Conservation (phyloP, 1,139 yeast genomes). For the Magnusiomyces tetraspermus region DNA sequence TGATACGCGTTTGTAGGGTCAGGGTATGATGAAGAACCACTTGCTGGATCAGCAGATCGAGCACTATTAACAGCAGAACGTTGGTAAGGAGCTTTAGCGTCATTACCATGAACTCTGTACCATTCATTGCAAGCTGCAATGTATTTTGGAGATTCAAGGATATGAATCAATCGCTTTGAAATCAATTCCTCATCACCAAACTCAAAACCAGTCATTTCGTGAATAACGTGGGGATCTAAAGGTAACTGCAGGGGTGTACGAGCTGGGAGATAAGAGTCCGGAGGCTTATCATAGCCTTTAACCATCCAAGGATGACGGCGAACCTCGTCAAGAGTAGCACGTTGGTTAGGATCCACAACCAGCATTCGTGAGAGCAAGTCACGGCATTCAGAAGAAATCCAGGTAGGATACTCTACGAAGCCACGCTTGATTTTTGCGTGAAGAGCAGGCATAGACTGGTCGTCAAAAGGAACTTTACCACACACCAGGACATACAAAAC, state of each 20-base stretch:
- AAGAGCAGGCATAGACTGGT: conserved; percentile 81
- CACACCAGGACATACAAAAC: conserved; percentile 89
- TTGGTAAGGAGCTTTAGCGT: too few relatives aligned
- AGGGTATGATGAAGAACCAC: conserved; percentile 24
- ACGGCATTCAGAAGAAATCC: conserved; percentile 73
- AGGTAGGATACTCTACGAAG: conserved; percentile 80
- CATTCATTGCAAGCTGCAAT: conserved; percentile 56
- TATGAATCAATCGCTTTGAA: conserved; percentile 44
- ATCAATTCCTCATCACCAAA: conserved; percentile 63
- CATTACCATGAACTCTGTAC: conserved; percentile 35
- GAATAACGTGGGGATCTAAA: conserved; percentile 58
- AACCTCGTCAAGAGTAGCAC: conserved; percentile 75
- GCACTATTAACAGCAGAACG: too few relatives aligned
- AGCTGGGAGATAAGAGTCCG: conserved; percentile 63
- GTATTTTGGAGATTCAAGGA: conserved; percentile 62
- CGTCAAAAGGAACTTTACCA: conserved; percentile 98
- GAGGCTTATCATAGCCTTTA: conserved; percentile 71
- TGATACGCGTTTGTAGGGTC: conserved; percentile 90
- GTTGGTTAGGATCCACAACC: conserved; percentile 73
- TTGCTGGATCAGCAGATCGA: conserved; percentile 1
- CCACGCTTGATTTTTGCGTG: conserved; percentile 95
- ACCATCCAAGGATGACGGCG: conserved; percentile 92
- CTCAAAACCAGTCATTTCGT: conserved; percentile 70
- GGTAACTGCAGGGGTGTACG: conserved; percentile 69
- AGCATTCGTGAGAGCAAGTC: conserved; percentile 80